Percentiles rank a stretch among this genome's conserved stretches.
Conservation (phyloP, 305 asterid species). For the Fraxinus ornus region DNA sequence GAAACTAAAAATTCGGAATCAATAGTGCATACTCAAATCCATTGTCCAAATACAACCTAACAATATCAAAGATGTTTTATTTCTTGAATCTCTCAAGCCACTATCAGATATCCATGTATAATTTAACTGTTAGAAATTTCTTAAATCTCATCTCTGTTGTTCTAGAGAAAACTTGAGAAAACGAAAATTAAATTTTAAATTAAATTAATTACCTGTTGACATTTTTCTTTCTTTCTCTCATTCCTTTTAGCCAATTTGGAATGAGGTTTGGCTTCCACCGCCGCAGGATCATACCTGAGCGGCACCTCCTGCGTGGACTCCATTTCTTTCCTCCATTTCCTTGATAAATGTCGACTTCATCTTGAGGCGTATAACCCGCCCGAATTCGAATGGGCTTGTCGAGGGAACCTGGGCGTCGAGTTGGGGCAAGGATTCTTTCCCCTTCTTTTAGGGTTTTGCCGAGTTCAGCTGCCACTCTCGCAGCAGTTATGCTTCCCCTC, state of each 20-base stretch:
- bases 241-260: slow-evolving; percentile 85
- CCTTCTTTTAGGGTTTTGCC: slow-evolving; percentile 75
- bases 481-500: no score
- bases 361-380: slow-evolving; percentile 77
- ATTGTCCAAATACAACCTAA: neutral
- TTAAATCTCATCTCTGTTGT: neutral
- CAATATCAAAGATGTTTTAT: neutral
- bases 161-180: neutral
- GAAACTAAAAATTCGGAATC: neutral
- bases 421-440: slow-evolving; percentile 72
- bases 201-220: slow-evolving; percentile 54
- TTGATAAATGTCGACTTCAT: slow-evolving; percentile 79
- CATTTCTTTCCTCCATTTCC: slow-evolving; percentile 78
- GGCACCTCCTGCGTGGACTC: slow-evolving; percentile 59
- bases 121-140: neutral
- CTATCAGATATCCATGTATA: neutral
- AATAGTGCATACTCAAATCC: neutral
- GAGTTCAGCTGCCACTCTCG: slow-evolving; percentile 39
- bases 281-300: slow-evolving; percentile 68
- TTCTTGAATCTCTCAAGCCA: neutral
- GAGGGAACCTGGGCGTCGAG: slow-evolving; percentile 83
- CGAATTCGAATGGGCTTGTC: slow-evolving; percentile 83
- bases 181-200: neutral
- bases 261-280: slow-evolving; percentile 52
- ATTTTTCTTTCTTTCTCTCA: slow-evolving; percentile 88